Base-by-base conservation (phyloP, 306 rosid species). In the Cajanus cajan region DNA sequence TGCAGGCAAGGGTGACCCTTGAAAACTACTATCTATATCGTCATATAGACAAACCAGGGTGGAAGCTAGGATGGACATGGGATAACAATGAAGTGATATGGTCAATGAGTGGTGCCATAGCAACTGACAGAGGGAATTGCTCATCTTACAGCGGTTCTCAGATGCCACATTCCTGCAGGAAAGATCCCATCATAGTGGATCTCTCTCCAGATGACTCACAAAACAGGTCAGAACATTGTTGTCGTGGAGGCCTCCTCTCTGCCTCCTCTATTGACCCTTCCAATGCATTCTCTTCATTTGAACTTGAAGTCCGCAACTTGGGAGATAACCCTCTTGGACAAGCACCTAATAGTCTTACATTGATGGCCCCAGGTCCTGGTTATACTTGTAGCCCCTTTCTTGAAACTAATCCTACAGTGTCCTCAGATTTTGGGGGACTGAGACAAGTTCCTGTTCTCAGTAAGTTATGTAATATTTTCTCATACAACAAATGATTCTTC, bases 51-150 rank as follows among this genome's bases (percentile, higher is more conserved):
- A 84, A 83, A 66, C 93, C 97, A 0, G 97, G 98, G 19, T 92
- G 97, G 98, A 79, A 73, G 61, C 62, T 92, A 1, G 89, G 97
- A 61, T 89, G 97, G 97, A 87, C 48, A 73, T 92, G 98, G 97
- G 76, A 84, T 15, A 81, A 81, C 15, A 76, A 61, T 11, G 97
- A 94, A 83, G 92, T 91, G 70, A 90, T 90, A 45, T 87, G 94
- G 96, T 87, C 93, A 51, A 94, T 86, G 88, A 84, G 52, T 7
- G 98, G 97, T 61, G 98, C 96, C 9, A 81, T 91, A 68, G 98
- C 92, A 37, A 85, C 86, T 2, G 72, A 85, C 43, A 78, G 80
- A 71, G 96, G 94, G 52, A 87, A 89, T 66, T 94, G 97, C 81
- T 79, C 92, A 3, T 57, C 83, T 34, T 89, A 82, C 83, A 83